Evolutionary conservation across 805 yeast species (phyloP), one percentile per base, ranked within the genome.

Genomic region (Metschnikowia proteae): DNA sequence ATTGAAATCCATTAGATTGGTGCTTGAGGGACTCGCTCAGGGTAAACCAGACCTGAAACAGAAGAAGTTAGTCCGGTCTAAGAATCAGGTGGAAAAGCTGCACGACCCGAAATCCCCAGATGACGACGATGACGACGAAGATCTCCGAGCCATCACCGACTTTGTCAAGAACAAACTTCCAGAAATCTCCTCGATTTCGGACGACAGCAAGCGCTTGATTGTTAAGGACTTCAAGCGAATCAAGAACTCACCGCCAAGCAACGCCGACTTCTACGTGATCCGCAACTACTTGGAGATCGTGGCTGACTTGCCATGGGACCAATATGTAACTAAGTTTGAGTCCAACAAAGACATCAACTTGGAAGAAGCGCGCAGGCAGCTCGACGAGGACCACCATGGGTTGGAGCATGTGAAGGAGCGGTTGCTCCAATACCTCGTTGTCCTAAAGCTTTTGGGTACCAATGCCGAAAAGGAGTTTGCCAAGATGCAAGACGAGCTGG

Each of bases 361-460:
- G 13, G 62, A 60, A 0, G 63, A 61, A 10, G 88, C 92, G 0
- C 73, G 76, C 49, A 58, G 64, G n/a, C 76, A 76, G 44, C 72
- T 88, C 26, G 87, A 88, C 56, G 68, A 71, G n/a, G 96, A 88
- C 59, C 96, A 88, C 60, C 85, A 80, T 60, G 96, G 96, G 0
- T 74, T 88, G 58, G 78, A 79, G 38, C 78, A 79, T 51, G 92
- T 86, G 40, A 89, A 89, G 64, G 82, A 78, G 55, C 73, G 96
- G 43, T 74, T 89, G 34, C 62, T 89, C 23, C 95, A 89, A 63
- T 88, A 88, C 62, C 70, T 89, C 29, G 89, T 94, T 4, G 90
- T 89, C 5, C 67, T 88, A 53, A 85, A 86, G 52, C 73, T 90
- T 37, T 60, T 73, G 52, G 76, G 74, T 2, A 60, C 66, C 13